A percentile compares a stretch with the other conserved stretches of the same genome.
Evolutionary conservation across 345 rosid genomes (phyloP).

Genomic region (Gossypium mustelinum): DNA sequence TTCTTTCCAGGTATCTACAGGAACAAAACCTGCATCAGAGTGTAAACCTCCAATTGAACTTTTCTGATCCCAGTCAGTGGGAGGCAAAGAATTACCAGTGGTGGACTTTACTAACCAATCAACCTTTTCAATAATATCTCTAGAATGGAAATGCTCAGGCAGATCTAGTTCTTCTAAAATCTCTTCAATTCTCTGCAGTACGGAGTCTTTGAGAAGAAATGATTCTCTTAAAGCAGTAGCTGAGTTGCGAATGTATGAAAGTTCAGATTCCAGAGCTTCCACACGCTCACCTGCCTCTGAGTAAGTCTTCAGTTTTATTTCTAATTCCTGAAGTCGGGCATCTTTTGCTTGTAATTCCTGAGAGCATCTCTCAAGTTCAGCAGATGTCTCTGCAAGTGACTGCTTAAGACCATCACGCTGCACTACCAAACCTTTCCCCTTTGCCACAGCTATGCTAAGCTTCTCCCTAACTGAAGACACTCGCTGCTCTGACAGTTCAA

Average conservation of each 20-base stretch:
- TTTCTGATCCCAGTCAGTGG: slow-evolving; percentile 73
- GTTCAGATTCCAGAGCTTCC: slow-evolving; percentile 96
- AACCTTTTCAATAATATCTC: slow-evolving; percentile 84
- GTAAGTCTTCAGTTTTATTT: slow-evolving; percentile 63
- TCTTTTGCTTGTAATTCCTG: slow-evolving; percentile 78
- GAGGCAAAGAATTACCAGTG: slow-evolving; percentile 47
- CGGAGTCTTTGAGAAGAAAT: slow-evolving; percentile 89
- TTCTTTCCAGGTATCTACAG: slow-evolving; percentile 75
- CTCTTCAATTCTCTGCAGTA: slow-evolving; percentile 92
- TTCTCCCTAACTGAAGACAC: slow-evolving; percentile 81
- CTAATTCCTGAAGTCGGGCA: slow-evolving; percentile 59
- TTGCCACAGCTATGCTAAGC: slow-evolving; percentile 92
- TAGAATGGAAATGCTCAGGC: slow-evolving; percentile 84
- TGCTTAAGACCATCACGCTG: slow-evolving; percentile 82
- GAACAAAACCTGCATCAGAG: slow-evolving; percentile 54
- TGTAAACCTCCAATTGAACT: slow-evolving; percentile 57
- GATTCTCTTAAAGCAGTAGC: slow-evolving; percentile 94
- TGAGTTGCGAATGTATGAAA: slow-evolving; percentile 93
- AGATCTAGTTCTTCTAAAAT: slow-evolving; percentile 85
- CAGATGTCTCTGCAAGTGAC: slow-evolving; percentile 61
- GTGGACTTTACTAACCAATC: slow-evolving; percentile 88
- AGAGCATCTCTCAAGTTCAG: slow-evolving; percentile 66
- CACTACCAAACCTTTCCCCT: slow-evolving; percentile 87
- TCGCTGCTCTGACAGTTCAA: slow-evolving; percentile 83
- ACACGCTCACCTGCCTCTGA: slow-evolving; percentile 88